Evolutionary conservation across 306 rosid species (phyloP).

Genomic region (Lablab purpureus): DNA sequence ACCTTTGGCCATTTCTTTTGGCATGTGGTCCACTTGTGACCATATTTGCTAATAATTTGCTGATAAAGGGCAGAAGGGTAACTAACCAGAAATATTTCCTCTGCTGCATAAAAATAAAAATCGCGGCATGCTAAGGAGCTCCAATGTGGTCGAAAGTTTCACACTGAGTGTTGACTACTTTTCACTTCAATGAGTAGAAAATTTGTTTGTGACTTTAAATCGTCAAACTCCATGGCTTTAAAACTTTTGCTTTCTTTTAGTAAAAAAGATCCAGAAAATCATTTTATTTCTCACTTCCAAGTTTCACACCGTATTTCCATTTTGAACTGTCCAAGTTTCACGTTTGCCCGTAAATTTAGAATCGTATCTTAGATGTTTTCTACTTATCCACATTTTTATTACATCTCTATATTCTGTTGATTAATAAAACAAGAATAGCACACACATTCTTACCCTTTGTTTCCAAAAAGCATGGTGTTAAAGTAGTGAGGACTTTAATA

Average conservation of each 20-base stretch:
- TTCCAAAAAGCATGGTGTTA: not conserved
- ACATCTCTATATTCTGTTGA: not conserved
- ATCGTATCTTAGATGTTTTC: not conserved
- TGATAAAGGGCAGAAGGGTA: slow-evolving; percentile 34
- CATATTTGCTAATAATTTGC: slow-evolving; percentile 42
- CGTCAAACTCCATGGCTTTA: slow-evolving; percentile 21
- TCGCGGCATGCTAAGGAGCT: not conserved
- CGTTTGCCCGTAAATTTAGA: not conserved
- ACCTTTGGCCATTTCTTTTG: slow-evolving; percentile 31
- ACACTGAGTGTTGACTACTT: slow-evolving; percentile 30
- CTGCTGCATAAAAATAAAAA: slow-evolving; percentile 25
- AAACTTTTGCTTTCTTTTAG: slow-evolving; percentile 7
- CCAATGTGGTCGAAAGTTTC: slow-evolving; percentile 43
- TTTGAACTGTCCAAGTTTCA: slow-evolving; percentile 22
- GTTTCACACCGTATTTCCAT: slow-evolving; percentile 23
- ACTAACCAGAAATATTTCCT: not conserved
- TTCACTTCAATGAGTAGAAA: slow-evolving; percentile 25
- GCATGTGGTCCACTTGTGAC: slow-evolving; percentile 39
- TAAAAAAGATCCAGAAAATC: not conserved
- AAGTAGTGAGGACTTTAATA: not conserved
- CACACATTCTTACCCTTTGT: slow-evolving; percentile 10
- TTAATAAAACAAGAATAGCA: slow-evolving; percentile 26
- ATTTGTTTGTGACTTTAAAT: slow-evolving; percentile 31
- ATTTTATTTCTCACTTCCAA: slow-evolving; percentile 31
- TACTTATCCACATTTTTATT: not conserved